Evolutionary conservation across 2,329 filamentous ascomycete genomes (phyloP), one percentile per base, ranked within the genome.

Genomic region (Aureobasidium subglaciale): DNA sequence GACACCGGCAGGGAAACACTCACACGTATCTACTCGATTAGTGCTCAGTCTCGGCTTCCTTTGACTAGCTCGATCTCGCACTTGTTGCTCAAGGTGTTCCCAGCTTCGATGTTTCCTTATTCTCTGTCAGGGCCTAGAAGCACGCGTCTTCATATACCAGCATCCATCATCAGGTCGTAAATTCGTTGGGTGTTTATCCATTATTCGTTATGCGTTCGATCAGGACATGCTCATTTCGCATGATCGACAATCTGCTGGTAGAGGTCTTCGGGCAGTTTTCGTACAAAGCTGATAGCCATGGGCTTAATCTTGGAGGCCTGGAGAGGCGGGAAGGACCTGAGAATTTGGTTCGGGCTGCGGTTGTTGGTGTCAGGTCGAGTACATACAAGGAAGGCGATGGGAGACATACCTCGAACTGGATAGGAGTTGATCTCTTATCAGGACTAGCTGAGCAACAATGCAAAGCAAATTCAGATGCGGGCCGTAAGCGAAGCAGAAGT

Each of bases 401-500:
- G 78, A 15, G 15, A 46, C 13, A 62, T 75, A 95, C 91, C 88
- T 96, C 6, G 87, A 81, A 56, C 88, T 95, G 56, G 84, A 84
- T 63, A 99, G 74, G 53, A 99, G 85, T 59, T 89, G 84, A 56
- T 91, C 86, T 58, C 91, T 80, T 73, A 96, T 89, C 64, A 95
- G 81, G 46, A 96, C 86, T 52, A 99, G 76, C 72, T 99, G 93
- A 13, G 92, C 92, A 15, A 97, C 93, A 61, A 99, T 96, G 69
- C 93, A 97, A 20, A 99, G 74, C 56, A 99, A 89, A 66, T 99
- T 99, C 59, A 99, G 71, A 70, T 99, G 93, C 32, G 90, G 85
- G 0, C 93, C 93, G 63, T 96, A 99, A 0, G 93, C 92, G 66
- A 99, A 95, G 20, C 99, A 73, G 64, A 99, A 99, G 69, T 99